phyloP scores from a whole-genome alignment of 2,329 filamentous ascomycete species.

The Calonectria fujianensis region DNA sequence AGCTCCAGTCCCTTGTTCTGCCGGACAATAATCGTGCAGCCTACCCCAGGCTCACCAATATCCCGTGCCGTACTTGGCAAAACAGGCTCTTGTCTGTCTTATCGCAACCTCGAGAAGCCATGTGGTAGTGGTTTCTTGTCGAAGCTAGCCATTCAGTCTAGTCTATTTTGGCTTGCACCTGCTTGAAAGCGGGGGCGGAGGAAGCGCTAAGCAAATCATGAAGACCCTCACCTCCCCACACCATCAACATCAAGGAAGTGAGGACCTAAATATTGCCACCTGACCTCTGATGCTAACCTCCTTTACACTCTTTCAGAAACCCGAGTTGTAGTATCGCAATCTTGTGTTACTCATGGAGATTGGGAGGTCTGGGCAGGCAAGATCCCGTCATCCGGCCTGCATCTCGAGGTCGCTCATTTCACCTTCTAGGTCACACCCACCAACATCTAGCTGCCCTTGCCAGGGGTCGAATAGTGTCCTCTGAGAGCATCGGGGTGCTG shows the following conservation, averaged over 20 bases:
- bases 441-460: conserved; percentile 34
- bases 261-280: conserved; percentile 52
- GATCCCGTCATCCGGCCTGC: conserved; percentile 28
- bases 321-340: conserved; percentile 39
- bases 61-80: conserved; percentile 27
- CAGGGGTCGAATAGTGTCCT: conserved; percentile 34
- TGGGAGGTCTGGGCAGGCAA: conserved; percentile 29
- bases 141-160: conserved; percentile 41
- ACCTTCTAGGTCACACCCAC: conserved; percentile 44
- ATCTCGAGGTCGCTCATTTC: conserved; percentile 32
- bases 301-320: conserved; percentile 43
- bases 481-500: conserved; percentile 33
- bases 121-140: conserved; percentile 44
- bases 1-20: conserved; percentile 39
- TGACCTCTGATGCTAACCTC: conserved; percentile 54
- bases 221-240: conserved; percentile 42
- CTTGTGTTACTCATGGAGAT: conserved; percentile 31
- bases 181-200: conserved; percentile 47
- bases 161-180: conserved; percentile 49
- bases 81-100: conserved; percentile 44
- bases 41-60: conserved; percentile 46
- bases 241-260: conserved; percentile 44
- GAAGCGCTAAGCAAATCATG: conserved; percentile 50
- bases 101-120: conserved; percentile 47
- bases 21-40: conserved; percentile 44